phyloP scores from a whole-genome alignment of 2,329 filamentous ascomycete species.

The Pseudogymnoascus verrucosus region DNA sequence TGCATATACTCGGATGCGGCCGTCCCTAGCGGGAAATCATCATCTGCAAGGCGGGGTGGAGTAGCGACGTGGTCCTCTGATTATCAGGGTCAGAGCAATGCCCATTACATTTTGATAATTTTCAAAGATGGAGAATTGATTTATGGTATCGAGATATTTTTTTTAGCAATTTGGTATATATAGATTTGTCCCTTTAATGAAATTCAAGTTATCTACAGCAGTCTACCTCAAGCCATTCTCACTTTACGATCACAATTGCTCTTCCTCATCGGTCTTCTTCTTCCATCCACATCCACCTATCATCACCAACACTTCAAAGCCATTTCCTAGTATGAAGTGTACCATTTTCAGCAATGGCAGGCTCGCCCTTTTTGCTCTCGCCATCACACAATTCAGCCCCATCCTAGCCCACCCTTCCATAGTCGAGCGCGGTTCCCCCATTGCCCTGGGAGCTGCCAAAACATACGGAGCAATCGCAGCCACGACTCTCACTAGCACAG shows the following conservation, averaged over 20 bases:
- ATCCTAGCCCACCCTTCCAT: slow-evolving; percentile 7
- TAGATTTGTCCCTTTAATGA: neutral
- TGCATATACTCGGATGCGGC: neutral
- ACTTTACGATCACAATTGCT: neutral
- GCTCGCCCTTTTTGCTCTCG: slow-evolving; percentile 6
- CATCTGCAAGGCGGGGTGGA: neutral
- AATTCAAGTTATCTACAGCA: neutral
- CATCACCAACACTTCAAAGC: neutral
- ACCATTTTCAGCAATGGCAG: neutral
- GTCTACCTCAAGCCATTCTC: neutral
- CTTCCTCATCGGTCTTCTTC: neutral
- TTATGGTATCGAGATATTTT: neutral
- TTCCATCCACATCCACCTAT: neutral
- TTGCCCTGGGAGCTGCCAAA: slow-evolving; percentile 10
- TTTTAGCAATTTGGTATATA: neutral
- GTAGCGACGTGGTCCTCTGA: neutral
- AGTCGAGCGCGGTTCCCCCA: neutral
- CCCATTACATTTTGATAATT: neutral
- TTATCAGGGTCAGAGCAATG: neutral
- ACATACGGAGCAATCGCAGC: slow-evolving; percentile 11
- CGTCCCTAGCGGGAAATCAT: neutral
- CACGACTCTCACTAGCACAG: slow-evolving; percentile 10
- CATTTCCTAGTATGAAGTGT: neutral
- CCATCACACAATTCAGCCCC: slow-evolving; percentile 6
- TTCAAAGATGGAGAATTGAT: neutral